A percentile compares a stretch with the other conserved stretches of the same genome.
phyloP scores from a whole-genome alignment of 805 yeast species.

The Myxozyma mucilagina region DNA sequence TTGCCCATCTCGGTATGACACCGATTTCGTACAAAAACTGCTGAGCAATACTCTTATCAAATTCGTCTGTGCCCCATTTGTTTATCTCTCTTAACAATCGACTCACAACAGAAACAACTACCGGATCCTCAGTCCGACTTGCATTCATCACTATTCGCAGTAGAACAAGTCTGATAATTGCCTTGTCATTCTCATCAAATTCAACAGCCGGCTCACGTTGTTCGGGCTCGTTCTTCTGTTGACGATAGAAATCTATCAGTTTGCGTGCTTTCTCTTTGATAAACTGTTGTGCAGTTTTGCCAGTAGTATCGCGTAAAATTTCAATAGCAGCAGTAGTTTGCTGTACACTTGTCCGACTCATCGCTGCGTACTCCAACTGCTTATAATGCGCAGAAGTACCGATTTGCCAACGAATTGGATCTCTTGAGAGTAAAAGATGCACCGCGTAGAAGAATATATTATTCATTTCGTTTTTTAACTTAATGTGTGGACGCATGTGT shows the following conservation, averaged over 20 bases:
- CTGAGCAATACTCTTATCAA: not conserved
- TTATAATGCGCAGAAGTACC: conserved; percentile 3
- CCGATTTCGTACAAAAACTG: conserved; percentile 33
- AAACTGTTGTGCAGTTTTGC: conserved; percentile 1
- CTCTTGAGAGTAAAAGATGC: conserved; percentile 11
- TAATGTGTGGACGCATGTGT: not conserved
- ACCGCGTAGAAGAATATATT: conserved; percentile 22
- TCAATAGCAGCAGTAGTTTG: conserved; percentile 6
- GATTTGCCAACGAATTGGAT: conserved; percentile 18
- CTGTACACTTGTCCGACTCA: conserved; percentile 2
- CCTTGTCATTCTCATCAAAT: conserved; percentile 12
- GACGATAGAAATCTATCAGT: conserved; percentile 9
- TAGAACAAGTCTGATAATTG: conserved; percentile 18
- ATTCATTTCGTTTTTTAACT: not conserved
- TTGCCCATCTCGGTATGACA: conserved; percentile 29
- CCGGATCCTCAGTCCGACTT: not conserved
- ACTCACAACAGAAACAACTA: conserved; percentile 13
- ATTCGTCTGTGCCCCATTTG: conserved; percentile 10
- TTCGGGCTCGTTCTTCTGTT: not conserved
- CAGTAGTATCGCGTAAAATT: conserved; percentile 8
- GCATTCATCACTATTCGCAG: not conserved
- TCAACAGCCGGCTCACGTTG: not conserved
- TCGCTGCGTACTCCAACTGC: conserved; percentile 16
- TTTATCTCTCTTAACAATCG: conserved; percentile 17
- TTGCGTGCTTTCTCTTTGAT: conserved; percentile 4